Percentiles rank a stretch among this genome's conserved stretches.
phyloP scores from a whole-genome alignment of 2,329 filamentous ascomycete species.

The Thelonectria olida region DNA sequence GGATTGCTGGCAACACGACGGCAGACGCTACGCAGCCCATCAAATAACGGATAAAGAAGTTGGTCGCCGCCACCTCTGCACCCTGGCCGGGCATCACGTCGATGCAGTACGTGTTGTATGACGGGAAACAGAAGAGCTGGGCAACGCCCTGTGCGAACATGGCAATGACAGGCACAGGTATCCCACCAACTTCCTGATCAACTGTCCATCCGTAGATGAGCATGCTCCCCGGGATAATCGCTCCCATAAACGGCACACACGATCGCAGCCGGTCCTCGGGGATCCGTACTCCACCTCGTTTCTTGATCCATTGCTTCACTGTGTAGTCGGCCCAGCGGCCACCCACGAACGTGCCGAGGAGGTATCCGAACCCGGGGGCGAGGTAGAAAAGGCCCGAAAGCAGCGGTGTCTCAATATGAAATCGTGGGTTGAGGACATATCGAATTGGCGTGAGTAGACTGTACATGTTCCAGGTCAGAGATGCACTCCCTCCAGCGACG shows the following conservation, averaged over 20 bases:
- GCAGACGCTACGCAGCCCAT: conserved; percentile 78
- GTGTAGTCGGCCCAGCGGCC: conserved; percentile 75
- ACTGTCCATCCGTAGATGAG: conserved; percentile 68
- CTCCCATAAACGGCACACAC: conserved; percentile 64
- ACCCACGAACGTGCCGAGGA: conserved; percentile 75
- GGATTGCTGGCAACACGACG: conserved; percentile 77
- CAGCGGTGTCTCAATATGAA: conserved; percentile 72
- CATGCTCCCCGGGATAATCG: conserved; percentile 69
- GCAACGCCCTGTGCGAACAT: conserved; percentile 80
- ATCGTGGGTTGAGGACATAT: conserved; percentile 78
- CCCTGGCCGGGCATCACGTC: conserved; percentile 78
- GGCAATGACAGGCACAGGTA: conserved; percentile 72
- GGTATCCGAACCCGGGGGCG: conserved; percentile 75
- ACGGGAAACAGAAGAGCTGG: conserved; percentile 80
- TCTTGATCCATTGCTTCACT: conserved; percentile 71
- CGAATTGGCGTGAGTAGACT: conserved; percentile 70
- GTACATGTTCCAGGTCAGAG: conserved; percentile 79
- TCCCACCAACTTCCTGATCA: conserved; percentile 59
- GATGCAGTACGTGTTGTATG: conserved; percentile 81
- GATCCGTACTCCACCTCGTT: conserved; percentile 65
- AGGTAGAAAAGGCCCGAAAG: conserved; percentile 79
- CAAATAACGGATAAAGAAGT: conserved; percentile 81
- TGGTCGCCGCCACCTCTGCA: conserved; percentile 80
- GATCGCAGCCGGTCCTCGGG: conserved; percentile 75
- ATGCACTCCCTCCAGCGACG: conserved; percentile 64